Conservation (phyloP, 352 stramenopile genomes). For the Saprolegnia diclina region DNA sequence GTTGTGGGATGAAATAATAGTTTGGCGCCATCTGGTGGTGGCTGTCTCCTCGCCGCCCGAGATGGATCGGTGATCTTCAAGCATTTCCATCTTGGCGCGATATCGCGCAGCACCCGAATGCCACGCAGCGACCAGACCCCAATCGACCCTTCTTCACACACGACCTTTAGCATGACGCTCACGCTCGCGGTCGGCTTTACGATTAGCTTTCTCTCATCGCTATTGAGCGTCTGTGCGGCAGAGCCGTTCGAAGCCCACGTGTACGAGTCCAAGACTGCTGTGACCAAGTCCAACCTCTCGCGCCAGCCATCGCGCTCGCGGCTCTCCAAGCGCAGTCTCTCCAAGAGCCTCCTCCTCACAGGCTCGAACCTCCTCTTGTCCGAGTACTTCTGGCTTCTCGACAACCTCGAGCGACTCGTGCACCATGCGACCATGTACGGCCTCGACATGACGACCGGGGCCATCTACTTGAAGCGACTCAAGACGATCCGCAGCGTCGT, state of each 20-base stretch:
- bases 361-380: neutral
- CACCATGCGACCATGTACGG: constrained; percentile 12
- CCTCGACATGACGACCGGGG: constrained; percentile 3
- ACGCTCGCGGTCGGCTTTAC: neutral
- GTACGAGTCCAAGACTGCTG: neutral
- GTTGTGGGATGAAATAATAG: no score
- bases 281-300: neutral
- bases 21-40: no score
- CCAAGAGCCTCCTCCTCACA: neutral
- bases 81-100: no score
- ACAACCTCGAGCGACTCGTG: constrained; percentile 8
- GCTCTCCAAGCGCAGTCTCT: constrained; percentile 3
- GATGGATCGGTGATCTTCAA: no score
- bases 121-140: neutral
- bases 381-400: constrained; percentile 5
- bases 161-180: neutral
- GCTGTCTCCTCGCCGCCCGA: no score
- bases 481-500: neutral
- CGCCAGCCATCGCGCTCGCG: neutral
- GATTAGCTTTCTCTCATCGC: neutral
- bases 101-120: no score
- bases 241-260: neutral
- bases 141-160: neutral
- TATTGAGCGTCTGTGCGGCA: neutral
- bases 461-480: neutral